Evolutionary conservation across 352 stramenopile genomes (phyloP), one percentile per base, ranked within the genome.

Genomic region (Pythium aquatile): DNA sequence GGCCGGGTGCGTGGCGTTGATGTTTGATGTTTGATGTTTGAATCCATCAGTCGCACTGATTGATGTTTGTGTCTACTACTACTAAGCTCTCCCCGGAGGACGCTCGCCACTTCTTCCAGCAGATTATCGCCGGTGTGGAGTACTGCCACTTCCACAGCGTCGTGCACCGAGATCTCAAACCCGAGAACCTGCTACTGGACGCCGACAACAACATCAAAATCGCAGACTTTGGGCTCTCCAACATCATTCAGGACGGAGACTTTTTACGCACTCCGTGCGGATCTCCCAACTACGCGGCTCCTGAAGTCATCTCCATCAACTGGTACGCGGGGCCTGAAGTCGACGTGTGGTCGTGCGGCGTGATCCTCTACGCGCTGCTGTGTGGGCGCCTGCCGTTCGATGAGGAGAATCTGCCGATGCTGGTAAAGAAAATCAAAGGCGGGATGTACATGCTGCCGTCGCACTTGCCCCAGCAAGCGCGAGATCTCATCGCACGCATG

Each of bases 191-290:
- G 52, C 81, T 99, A 49, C 75, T 99, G 33, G 97, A 99, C 77
- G 93, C 90, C 9, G 97, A 99, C 72, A 98, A 99, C 68, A 99
- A 99, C 74, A 97, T 99, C 70, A 99, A 99, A 76, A 99, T 99
- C 77, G 98, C 97, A 10, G 98, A 99, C 75, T 99, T 99, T 81
- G 98, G 98, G 24, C 85, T 99, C 11, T 98, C 93, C 20, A 99
- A 99, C 76, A 84, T 98, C 51, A 99, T 99, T 88, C 78, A 96
- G 30, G 98, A 99, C 76, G 98, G 98, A 60, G 96, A 99, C 55
- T 99, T 99, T 69, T 80, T 99, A 61, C 87, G 95, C 46, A 99
- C 98, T 52, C 98, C 94, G 17, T 98, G 94, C 64, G 94, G 94
- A 3, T 99, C 96, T 28, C 98, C 98, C 6, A 99, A 99, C 83